A percentile compares a stretch with the other conserved stretches of the same genome.
Conservation (phyloP, 441 rosid species). For the Pelargonium myrrhifolium region DNA sequence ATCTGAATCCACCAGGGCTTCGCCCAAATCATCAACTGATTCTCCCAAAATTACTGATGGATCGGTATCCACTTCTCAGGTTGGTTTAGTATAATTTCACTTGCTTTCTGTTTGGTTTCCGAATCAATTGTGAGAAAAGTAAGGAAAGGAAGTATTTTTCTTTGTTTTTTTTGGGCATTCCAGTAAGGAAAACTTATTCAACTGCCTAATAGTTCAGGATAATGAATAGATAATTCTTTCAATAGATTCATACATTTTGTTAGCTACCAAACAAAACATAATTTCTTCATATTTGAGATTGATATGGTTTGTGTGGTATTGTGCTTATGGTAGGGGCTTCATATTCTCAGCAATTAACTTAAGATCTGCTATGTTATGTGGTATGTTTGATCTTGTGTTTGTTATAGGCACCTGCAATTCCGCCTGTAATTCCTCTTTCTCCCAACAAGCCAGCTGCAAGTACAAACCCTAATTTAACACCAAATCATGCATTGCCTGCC, state of each 20-base stretch:
- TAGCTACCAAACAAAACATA: neutral
- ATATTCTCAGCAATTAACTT: neutral
- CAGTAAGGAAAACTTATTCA: neutral
- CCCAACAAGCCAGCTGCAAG: constrained; percentile 21
- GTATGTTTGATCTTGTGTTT: neutral
- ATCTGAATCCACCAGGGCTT: constrained; percentile 28
- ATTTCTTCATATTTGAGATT: neutral
- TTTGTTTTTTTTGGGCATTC: neutral
- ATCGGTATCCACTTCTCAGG: constrained; percentile 37
- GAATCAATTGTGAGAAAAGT: neutral
- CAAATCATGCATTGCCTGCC: constrained; percentile 19
- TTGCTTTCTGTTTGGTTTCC: neutral
- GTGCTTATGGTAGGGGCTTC: neutral
- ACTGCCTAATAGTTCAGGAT: too few species aligned
- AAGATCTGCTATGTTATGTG: neutral
- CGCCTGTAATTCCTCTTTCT: constrained; percentile 15
- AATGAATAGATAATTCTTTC: too few species aligned
- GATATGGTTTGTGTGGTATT: neutral
- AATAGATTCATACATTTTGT: neutral
- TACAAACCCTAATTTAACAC: constrained; percentile 24
- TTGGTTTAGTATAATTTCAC: constrained; percentile 12
- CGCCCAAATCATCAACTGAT: constrained; percentile 27
- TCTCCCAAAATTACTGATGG: constrained; percentile 27
- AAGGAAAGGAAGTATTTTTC: neutral
- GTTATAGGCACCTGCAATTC: constrained; percentile 19